Evolutionary conservation across 352 stramenopile genomes (phyloP), one percentile per base, ranked within the genome.

Genomic region (Phytophthora podocarpi): DNA sequence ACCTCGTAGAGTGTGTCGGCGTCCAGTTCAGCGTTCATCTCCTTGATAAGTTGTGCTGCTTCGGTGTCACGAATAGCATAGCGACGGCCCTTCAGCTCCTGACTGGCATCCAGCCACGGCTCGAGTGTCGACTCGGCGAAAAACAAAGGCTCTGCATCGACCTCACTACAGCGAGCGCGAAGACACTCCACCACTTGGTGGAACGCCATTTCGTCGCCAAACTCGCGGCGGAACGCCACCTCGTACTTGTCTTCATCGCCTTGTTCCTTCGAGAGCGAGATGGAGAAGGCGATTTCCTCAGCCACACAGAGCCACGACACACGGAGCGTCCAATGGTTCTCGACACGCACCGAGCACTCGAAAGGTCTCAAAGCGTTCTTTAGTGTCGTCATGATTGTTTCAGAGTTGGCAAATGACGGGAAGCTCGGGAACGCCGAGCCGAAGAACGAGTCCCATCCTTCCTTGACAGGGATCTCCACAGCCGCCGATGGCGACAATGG

Each of bases 21-120:
- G 57, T 90, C 80, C 40, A 89, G 48, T 39, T 85, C 69, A 11
- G 79, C 61, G 54, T 88, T 88, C 40, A 92, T 63, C 40, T 89
- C 77, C 42, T 85, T 67, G 21, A 92, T 67, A 32, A 90, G 66
- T 18, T 59, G 66, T 1, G 47, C 31, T 16, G 77, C 80, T 12
- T 89, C 72, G 1, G 64, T 77, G 20, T 80, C 72, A 20, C 65
- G 67, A 59, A 92, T 89, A 3, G 77, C 78, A 51, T 78, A 85
- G 1, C 74, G 73, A 35, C 83, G 72, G 9, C 80, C 80, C 10
- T 51, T 54, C 5, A 89, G 64, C 36, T 82, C 66, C 51, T 89
- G 73, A 9, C 52, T 70, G 8, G 72, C 76, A 64, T 91, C 81
- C 35, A 91, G 58, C 75, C 74, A 90, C 15, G 76, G 51, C 23